Base-by-base conservation (phyloP, 176 grass and related monocot species). In the Zea luxurians region DNA sequence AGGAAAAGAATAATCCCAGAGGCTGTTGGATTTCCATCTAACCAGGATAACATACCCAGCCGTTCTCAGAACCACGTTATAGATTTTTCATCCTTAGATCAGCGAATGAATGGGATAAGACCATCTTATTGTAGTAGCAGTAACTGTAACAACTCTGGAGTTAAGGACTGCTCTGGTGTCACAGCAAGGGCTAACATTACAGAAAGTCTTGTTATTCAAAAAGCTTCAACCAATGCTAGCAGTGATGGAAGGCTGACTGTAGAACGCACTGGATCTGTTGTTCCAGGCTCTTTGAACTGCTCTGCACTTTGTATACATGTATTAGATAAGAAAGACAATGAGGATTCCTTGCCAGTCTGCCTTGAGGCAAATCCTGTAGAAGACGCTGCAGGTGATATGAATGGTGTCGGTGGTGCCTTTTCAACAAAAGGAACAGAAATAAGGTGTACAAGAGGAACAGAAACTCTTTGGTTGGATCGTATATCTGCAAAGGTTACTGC, bases 1-100 rank as follows among this genome's bases (percentile, higher is more conserved):
- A 87, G 96, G 69, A 95, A 92, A 89, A 88, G 96, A 87, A 99
- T 99, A 85, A 99, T 99, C 78, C 96, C 96, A 18, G 89, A 99
- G 91, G 96, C 96, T 45, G 89, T 99, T 16, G 96, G 96, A 63
- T 91, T 94, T 86, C 88, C 92, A 36, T 81, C 85, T 45, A 84
- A 87, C 72, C 89, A 95, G 78, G 96, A 97, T 83, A 84, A 82
- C 76, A 75, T 89, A 45, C 86, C 83, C 83, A 82, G 55, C 42
- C 70, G 36, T 64, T 62, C 76, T 49, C 91, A 93, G 61, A 72
- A 50, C 78, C 88, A 88, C 67, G 71, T 62, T 66, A 72, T 81
- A 38, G 91, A 90, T 73, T 93, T 93, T 41, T 83, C 91, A 78
- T 83, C 91, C 46, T 68, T 88, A 72, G 88, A 93, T 76, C 73